phyloP scores from a whole-genome alignment of 2,329 filamentous ascomycete genomes.

The Fusarium haematococcum region DNA sequence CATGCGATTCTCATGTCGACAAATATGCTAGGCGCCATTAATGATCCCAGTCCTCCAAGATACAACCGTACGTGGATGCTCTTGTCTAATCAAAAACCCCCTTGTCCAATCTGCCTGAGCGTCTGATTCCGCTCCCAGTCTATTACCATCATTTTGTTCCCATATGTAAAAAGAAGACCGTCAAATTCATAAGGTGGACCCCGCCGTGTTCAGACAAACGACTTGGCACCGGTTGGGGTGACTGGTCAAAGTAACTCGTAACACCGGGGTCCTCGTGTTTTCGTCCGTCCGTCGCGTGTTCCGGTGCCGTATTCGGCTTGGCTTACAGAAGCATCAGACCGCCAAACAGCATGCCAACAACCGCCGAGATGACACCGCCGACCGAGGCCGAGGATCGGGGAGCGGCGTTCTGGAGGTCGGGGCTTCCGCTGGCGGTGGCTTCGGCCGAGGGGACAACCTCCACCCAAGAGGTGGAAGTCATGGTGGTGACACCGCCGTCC shows the following conservation, averaged over 20 bases:
- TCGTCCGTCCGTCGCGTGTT: background rate
- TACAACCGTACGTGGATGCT: constrained; percentile 25
- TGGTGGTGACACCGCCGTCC: constrained; percentile 57
- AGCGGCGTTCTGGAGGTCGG: constrained; percentile 55
- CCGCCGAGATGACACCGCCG: constrained; percentile 41
- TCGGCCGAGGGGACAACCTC: constrained; percentile 54
- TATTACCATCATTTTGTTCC: constrained; percentile 38
- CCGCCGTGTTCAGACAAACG: constrained; percentile 20
- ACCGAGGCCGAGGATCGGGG: constrained; percentile 36
- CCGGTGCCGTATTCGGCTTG: background rate
- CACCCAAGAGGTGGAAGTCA: constrained; percentile 64
- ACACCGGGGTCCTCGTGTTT: constrained; percentile 8
- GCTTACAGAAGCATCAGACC: constrained; percentile 46
- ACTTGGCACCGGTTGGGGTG: background rate
- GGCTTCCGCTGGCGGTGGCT: constrained; percentile 43
- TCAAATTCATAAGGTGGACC: constrained; percentile 40
- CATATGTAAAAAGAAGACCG: constrained; percentile 38
- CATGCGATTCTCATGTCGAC: constrained; percentile 21
- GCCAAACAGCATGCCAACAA: constrained; percentile 45
- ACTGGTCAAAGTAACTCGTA: background rate
- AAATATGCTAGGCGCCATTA: constrained; percentile 38
- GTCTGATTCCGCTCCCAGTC: constrained; percentile 38
- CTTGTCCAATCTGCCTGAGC: constrained; percentile 32
- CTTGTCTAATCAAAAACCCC: constrained; percentile 31
- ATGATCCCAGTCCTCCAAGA: constrained; percentile 29